Evolutionary conservation across 2,329 filamentous ascomycete genomes (phyloP).

Genomic region (Xylaria sp.): DNA sequence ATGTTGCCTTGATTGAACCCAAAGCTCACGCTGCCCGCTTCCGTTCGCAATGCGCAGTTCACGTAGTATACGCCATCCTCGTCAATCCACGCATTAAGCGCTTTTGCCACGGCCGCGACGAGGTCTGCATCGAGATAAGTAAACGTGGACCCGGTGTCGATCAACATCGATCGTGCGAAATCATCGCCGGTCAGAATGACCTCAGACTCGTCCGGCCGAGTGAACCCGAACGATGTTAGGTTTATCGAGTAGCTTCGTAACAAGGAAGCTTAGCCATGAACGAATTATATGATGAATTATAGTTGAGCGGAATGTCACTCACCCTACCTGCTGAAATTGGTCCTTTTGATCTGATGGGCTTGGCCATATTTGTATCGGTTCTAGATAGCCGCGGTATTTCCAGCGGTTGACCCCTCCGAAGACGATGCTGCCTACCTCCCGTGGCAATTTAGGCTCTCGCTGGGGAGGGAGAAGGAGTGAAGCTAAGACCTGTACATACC

Average conservation of each 20-base stretch:
- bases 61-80: conserved; percentile 46
- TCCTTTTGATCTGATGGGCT: conserved; percentile 50
- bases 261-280: conserved; percentile 6
- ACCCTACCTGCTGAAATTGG: conserved; percentile 50
- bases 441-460: background rate
- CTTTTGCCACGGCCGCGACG: conserved; percentile 54
- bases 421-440: conserved; percentile 51
- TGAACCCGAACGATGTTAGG: conserved; percentile 52
- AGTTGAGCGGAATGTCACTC: conserved; percentile 25
- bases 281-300: background rate
- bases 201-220: conserved; percentile 43
- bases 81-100: conserved; percentile 49
- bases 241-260: conserved; percentile 52
- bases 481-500: conserved; percentile 9
- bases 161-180: conserved; percentile 59
- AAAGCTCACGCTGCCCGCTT: conserved; percentile 57
- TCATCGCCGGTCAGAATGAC: conserved; percentile 45
- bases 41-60: conserved; percentile 54
- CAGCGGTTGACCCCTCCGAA: conserved; percentile 60
- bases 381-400: conserved; percentile 55
- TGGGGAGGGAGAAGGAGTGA: background rate
- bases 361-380: conserved; percentile 51
- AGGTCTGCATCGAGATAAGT: conserved; percentile 70
- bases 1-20: conserved; percentile 56
- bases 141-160: conserved; percentile 72